Conservation (phyloP, 2,329 filamentous ascomycete species). For the Pseudogymnoascus sp. region DNA sequence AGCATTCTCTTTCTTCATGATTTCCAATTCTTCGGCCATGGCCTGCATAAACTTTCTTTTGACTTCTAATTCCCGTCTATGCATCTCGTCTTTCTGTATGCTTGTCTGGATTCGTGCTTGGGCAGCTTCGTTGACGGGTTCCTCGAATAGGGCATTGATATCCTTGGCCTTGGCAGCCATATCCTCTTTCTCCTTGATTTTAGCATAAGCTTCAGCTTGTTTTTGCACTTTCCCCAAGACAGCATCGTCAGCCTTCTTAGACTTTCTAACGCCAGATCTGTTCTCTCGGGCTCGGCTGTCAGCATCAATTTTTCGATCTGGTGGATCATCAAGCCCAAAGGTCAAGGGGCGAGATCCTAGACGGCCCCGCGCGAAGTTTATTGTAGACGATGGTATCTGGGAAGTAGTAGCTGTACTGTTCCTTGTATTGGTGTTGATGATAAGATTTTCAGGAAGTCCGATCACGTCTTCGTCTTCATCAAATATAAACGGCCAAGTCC, state of each 20-base stretch:
- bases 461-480: neutral
- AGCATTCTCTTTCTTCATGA: neutral
- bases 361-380: neutral
- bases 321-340: neutral
- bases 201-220: neutral
- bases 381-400: neutral
- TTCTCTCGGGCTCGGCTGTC: neutral
- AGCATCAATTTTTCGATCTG: neutral
- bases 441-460: neutral
- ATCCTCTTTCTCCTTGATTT: constrained; percentile 1
- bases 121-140: neutral
- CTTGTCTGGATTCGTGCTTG: neutral
- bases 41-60: neutral
- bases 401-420: too few relatives aligned
- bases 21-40: neutral
- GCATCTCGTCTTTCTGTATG: neutral
- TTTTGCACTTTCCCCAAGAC: neutral
- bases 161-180: neutral
- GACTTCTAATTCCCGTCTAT: neutral
- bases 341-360: neutral
- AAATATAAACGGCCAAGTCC: neutral
- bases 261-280: neutral
- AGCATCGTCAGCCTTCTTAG: neutral
- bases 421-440: neutral
- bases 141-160: neutral